A percentile compares a stretch with the other conserved stretches of the same genome.
Conservation (phyloP, 1,284 basidiomycete genomes). For the Lentinula novae-zelandiae region DNA sequence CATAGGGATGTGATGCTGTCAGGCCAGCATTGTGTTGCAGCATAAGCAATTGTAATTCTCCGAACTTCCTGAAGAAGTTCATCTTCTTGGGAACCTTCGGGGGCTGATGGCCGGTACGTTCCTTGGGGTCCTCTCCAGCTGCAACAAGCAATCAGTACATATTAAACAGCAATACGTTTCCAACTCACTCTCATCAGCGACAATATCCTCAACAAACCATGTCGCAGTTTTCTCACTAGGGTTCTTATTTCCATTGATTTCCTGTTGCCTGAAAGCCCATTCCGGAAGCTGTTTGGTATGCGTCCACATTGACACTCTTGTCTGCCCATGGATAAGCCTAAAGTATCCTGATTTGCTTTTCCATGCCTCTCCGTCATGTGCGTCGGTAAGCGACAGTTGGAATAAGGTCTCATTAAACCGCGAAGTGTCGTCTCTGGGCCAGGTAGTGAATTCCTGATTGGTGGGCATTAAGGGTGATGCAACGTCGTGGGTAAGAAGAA, state of each 20-base stretch:
- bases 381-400: constrained; percentile 70
- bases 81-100: constrained; percentile 74
- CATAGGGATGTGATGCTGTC: constrained; percentile 94
- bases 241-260: constrained; percentile 98
- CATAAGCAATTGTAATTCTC: constrained; percentile 93
- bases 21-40: constrained; percentile 96
- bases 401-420: constrained; percentile 88
- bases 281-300: constrained; percentile 83
- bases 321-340: constrained; percentile 84
- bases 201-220: constrained; percentile 88
- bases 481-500: constrained; percentile 94
- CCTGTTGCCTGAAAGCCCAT: constrained; percentile 97
- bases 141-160: neutral
- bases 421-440: constrained; percentile 67
- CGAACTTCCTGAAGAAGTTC: constrained; percentile 94
- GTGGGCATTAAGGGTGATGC: constrained; percentile 97
- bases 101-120: constrained; percentile 44
- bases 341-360: constrained; percentile 92
- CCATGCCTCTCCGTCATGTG: constrained; percentile 75
- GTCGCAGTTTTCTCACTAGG: constrained; percentile 76
- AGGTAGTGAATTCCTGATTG: constrained; percentile 97
- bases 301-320: constrained; percentile 94
- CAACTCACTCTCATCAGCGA: constrained; percentile 65
- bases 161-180: neutral
- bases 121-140: constrained; percentile 56